Conservation (phyloP, 2,329 filamentous ascomycete species). For the Fusarium sulawesiense region DNA sequence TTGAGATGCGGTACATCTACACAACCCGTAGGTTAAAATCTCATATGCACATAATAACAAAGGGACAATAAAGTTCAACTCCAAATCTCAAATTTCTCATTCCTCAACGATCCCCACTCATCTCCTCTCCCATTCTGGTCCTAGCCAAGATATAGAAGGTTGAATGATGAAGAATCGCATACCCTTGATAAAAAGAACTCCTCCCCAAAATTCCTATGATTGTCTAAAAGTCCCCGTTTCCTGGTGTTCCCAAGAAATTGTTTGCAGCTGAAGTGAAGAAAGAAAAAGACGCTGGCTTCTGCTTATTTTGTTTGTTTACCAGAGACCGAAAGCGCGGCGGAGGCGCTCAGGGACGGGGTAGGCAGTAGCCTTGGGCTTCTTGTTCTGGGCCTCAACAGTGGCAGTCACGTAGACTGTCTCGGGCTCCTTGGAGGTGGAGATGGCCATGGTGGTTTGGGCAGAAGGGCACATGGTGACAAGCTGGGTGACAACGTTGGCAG, state of each 20-base stretch:
- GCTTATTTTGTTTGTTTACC: conserved; percentile 12
- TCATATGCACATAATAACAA: conserved; percentile 42
- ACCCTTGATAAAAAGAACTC: conserved; percentile 17
- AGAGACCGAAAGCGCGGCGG: conserved; percentile 40
- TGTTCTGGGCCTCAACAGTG: conserved; percentile 28
- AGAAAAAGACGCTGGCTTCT: not conserved
- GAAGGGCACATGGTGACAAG: conserved; percentile 31
- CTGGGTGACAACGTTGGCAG: not conserved
- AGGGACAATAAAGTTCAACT: conserved; percentile 31
- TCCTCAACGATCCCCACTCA: not conserved
- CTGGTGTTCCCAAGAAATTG: not conserved
- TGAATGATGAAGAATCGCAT: not conserved
- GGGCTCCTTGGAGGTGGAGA: conserved; percentile 32
- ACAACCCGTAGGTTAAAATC: conserved; percentile 24
- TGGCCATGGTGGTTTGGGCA: conserved; percentile 38
- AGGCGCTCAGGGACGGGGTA: conserved; percentile 25
- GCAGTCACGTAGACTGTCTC: conserved; percentile 45
- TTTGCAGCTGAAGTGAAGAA: conserved; percentile 17
- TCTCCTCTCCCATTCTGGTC: conserved; percentile 1
- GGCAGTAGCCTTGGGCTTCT: conserved; percentile 17
- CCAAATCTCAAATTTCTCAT: conserved; percentile 32
- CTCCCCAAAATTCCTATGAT: conserved; percentile 2
- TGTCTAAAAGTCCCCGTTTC: conserved; percentile 9
- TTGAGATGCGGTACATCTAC: conserved; percentile 22
- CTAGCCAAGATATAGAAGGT: conserved; percentile 18